Evolutionary conservation across 2,329 filamentous ascomycete genomes (phyloP).

Genomic region (Fusarium domesticum): DNA sequence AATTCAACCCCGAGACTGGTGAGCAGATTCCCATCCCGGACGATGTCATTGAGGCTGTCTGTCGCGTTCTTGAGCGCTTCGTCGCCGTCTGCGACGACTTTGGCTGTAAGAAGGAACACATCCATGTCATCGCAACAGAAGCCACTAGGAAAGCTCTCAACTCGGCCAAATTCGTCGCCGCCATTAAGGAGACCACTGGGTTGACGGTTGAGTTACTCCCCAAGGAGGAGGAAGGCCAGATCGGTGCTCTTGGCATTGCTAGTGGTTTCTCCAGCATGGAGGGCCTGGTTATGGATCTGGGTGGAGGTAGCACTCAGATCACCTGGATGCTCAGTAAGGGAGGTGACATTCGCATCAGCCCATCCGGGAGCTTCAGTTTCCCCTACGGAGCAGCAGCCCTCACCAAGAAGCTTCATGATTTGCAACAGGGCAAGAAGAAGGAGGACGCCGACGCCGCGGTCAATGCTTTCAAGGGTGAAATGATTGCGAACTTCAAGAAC

Average conservation of each 20-base stretch:
- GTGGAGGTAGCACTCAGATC: slow-evolving; percentile 67
- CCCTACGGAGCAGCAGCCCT: slow-evolving; percentile 70
- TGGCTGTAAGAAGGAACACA: slow-evolving; percentile 21
- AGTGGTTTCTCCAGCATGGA: slow-evolving; percentile 59
- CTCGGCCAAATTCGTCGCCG: slow-evolving; percentile 27
- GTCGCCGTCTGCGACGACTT: slow-evolving; percentile 31
- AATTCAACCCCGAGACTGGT: slow-evolving; percentile 32
- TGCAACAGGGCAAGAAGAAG: slow-evolving; percentile 37
- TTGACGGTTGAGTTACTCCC: slow-evolving; percentile 59
- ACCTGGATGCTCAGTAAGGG: slow-evolving; percentile 59
- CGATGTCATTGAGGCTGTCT: slow-evolving; percentile 27
- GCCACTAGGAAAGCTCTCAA: slow-evolving; percentile 33
- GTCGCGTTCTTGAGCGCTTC: slow-evolving; percentile 29
- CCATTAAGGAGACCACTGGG: slow-evolving; percentile 54
- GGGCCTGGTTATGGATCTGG: slow-evolving; percentile 70
- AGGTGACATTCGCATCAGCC: slow-evolving; percentile 50
- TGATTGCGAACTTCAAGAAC: slow-evolving; percentile 48
- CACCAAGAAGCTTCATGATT: slow-evolving; percentile 49
- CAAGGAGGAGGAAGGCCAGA: slow-evolving; percentile 64
- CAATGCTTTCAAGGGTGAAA: slow-evolving; percentile 45
- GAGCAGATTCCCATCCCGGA: slow-evolving; percentile 32
- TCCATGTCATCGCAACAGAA: slow-evolving; percentile 34
- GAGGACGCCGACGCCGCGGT: slow-evolving; percentile 44
- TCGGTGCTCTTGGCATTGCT: slow-evolving; percentile 65
- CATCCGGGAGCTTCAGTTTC: slow-evolving; percentile 59